These are phyloP conservation scores for Trichoderma semiorbis DNA, from an alignment of 2,329 filamentous ascomycete genomes.

Conservation along the genomic window DNA sequence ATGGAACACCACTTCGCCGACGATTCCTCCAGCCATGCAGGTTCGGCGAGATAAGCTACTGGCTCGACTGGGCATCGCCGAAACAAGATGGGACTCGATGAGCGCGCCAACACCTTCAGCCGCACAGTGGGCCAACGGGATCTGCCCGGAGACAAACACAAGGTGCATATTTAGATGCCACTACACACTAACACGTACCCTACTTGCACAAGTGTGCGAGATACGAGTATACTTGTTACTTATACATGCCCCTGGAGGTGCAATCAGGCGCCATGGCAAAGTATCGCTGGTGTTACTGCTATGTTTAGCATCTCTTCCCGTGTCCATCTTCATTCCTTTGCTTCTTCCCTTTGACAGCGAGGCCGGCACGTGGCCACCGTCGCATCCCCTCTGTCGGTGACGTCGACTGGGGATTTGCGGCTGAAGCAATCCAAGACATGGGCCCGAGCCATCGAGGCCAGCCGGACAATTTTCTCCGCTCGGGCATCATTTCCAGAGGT, in stretches of 20 bases:
- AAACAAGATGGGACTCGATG: neutral
- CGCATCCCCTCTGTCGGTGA: neutral
- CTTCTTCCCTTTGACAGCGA: neutral
- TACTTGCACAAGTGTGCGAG: neutral
- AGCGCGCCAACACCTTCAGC: constrained; percentile 3
- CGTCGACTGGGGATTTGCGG: constrained; percentile 8
- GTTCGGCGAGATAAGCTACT: neutral
- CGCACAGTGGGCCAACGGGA: constrained; percentile 6
- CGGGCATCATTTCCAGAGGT: neutral
- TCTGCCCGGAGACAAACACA: constrained; percentile 11
- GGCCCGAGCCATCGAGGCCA: neutral
- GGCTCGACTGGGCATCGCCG: neutral
- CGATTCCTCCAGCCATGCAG: neutral
- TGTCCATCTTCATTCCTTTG: neutral
- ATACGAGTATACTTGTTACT: neutral
- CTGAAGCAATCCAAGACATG: constrained; percentile 12
- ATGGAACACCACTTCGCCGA: neutral
- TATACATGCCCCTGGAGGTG: neutral
- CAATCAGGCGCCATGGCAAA: neutral
- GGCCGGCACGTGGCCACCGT: constrained; percentile 11
- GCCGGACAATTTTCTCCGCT: constrained; percentile 1
- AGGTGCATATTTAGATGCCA: neutral
- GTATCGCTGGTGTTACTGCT: neutral
- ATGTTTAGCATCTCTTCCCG: constrained; percentile 8
- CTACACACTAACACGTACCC: neutral